Percentiles rank a stretch among this genome's conserved stretches.
phyloP scores from a whole-genome alignment of 164 flowering plant species.

The Euptelea pleiosperma region DNA sequence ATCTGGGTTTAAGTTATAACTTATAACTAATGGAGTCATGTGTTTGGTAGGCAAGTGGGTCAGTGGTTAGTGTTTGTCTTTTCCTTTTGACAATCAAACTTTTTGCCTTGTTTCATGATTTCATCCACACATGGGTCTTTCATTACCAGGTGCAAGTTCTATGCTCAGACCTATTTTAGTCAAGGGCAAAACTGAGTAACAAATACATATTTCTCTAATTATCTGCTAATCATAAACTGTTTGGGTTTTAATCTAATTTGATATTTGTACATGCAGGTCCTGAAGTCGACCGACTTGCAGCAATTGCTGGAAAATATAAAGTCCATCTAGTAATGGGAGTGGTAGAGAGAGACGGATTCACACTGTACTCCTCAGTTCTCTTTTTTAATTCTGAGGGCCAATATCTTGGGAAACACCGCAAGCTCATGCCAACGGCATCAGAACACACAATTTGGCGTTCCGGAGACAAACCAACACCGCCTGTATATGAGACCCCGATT shows the following conservation, averaged over 20 bases:
- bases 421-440: constrained; percentile 86
- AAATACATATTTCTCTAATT: too few species aligned
- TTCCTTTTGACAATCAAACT: too few species aligned
- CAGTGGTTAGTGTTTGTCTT: too few species aligned
- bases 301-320: constrained; percentile 90
- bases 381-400: constrained; percentile 84
- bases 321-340: constrained; percentile 86
- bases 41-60: too few species aligned
- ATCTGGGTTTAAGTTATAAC: too few species aligned
- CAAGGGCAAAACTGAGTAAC: too few species aligned
- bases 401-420: constrained; percentile 91
- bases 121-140: too few species aligned
- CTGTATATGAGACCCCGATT: constrained; percentile 78
- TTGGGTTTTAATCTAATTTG: neutral
- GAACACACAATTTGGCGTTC: constrained; percentile 98
- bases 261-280: constrained; percentile 49
- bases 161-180: too few species aligned
- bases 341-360: constrained; percentile 90
- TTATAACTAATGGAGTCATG: too few species aligned
- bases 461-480: constrained; percentile 93
- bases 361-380: constrained; percentile 78
- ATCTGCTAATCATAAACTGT: too few species aligned
- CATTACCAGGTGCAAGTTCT: too few species aligned
- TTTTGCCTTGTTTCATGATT: too few species aligned
- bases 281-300: constrained; percentile 79